Evolutionary conservation across 2,329 filamentous ascomycete species (phyloP), one percentile per base, ranked within the genome.

Genomic region (Arthrobotrys entomopaga): DNA sequence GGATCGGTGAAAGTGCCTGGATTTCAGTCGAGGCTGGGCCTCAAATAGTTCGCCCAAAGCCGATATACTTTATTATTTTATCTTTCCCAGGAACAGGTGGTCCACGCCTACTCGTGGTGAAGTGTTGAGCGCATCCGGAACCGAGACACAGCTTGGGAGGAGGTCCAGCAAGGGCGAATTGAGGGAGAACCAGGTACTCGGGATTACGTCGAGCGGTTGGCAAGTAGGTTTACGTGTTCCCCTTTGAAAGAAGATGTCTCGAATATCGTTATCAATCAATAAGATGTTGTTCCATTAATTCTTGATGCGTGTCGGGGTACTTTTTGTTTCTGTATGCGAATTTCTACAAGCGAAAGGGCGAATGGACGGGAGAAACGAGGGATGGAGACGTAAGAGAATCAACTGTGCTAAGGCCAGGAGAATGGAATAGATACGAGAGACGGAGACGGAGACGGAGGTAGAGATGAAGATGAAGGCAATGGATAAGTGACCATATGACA

Each of bases 41-140:
- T 40, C 13, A 46, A 46, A 43, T 43, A 19, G 13, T 5, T 46
- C 13, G 42, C 42, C 42, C 42, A 46, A n/a, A 46, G 42, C 48
- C 52, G 52, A 54, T 54, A 54, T 29, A 34, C 29, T 34, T 34
- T 34, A n/a, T 34, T 34, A 3, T 34, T 34, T 6, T 34, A 34
- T 34, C 52, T 16, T 40, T 54, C 26, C 24, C 19, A 15, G 20
- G 29, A 50, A 50, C 20, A 20, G 48, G 11, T 19, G 48, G n/a
- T 15, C 19, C 22, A 53, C 53, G 29, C 53, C 53, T 20, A 26
- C 42, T 38, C 11, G 42, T 57, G 13, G 34, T 24, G 8, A 22
- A 57, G 20, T 20, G 60, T 46, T 40, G 60, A 65, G 60, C 38
- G 60, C 60, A 65, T 65, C 38, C 50, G 50, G 34, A 50, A 26